Conservation (phyloP, 495 filamentous ascomycete genomes). For the Umbilicaria muhlenbergii region DNA sequence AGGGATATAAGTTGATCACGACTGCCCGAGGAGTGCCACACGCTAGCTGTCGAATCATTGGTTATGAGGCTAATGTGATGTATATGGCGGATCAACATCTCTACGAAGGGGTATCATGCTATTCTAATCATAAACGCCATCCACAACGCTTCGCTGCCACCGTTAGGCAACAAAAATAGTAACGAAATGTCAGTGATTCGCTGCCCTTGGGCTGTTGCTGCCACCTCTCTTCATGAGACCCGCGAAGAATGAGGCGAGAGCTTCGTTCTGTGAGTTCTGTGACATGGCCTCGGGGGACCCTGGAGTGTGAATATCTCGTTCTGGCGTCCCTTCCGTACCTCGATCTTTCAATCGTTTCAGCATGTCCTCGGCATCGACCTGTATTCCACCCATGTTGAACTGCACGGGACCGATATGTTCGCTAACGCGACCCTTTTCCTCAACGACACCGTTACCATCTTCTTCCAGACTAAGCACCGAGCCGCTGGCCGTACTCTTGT, state of each 20-base stretch:
- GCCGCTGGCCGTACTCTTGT: slow-evolving; percentile 8
- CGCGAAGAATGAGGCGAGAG: slow-evolving; percentile 51
- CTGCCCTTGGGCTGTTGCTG: slow-evolving; percentile 8
- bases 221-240: slow-evolving; percentile 42
- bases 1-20: no score
- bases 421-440: slow-evolving; percentile 46
- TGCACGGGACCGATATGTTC: slow-evolving; percentile 93
- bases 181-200: no score
- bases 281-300: slow-evolving; percentile 1
- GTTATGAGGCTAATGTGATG: no score
- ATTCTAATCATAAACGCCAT: no score
- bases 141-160: no score
- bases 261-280: slow-evolving; percentile 46
- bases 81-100: no score
- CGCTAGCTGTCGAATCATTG: no score
- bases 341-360: slow-evolving; percentile 57
- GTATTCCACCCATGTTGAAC: slow-evolving; percentile 94
- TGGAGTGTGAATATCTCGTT: neutral
- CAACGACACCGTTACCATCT: slow-evolving; percentile 30
- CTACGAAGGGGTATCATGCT: no score
- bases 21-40: no score
- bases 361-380: slow-evolving; percentile 94
- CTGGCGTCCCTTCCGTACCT: slow-evolving; percentile 5
- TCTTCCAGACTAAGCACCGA: slow-evolving; percentile 19
- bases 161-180: no score